Evolutionary conservation across 805 yeast genomes (phyloP).

Genomic region (Wickerhamomyces bisporus): DNA sequence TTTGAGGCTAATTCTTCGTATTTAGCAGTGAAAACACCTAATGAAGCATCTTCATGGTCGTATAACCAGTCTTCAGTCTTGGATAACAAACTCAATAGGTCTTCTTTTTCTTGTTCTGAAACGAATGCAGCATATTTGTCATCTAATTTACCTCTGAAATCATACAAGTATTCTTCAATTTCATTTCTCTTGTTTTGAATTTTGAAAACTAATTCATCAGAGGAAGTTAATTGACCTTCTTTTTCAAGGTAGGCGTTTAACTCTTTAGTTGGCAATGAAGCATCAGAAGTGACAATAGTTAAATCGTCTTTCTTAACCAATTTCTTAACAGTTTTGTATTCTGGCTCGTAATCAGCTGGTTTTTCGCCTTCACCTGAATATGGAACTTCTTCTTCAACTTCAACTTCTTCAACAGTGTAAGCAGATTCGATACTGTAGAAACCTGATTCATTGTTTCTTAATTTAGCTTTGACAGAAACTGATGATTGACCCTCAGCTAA

Average conservation of each 20-base stretch:
- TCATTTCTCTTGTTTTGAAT: constrained; percentile 99
- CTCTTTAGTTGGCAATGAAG: constrained; percentile 50
- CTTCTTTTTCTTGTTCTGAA: constrained; percentile 82
- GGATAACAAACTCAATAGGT: constrained; percentile 63
- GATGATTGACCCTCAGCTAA: constrained; percentile 71
- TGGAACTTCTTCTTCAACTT: constrained; percentile 84
- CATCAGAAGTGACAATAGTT: constrained; percentile 52
- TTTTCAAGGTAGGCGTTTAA: constrained; percentile 67
- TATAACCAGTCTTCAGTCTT: constrained; percentile 98
- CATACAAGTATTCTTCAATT: constrained; percentile 96
- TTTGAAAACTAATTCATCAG: constrained; percentile 95
- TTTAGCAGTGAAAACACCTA: constrained; percentile 96
- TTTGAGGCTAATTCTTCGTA: constrained; percentile 93
- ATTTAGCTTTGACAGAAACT: constrained; percentile 84
- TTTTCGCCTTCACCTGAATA: constrained; percentile 56
- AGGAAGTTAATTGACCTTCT: constrained; percentile 80
- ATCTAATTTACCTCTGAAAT: constrained; percentile 93
- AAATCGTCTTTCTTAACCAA: constrained; percentile 87
- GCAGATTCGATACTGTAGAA: constrained; percentile 92
- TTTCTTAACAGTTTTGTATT: constrained; percentile 86
- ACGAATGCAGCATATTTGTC: constrained; percentile 88
- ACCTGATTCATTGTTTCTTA: constrained; percentile 97
- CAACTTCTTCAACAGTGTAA: constrained; percentile 87
- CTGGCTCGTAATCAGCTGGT: constrained; percentile 83
- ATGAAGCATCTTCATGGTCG: constrained; percentile 94